A percentile compares a stretch with the other conserved stretches of the same genome.
phyloP scores from a whole-genome alignment of 202 grass and related monocot genomes.

The Cymbopogon flexuosus region DNA sequence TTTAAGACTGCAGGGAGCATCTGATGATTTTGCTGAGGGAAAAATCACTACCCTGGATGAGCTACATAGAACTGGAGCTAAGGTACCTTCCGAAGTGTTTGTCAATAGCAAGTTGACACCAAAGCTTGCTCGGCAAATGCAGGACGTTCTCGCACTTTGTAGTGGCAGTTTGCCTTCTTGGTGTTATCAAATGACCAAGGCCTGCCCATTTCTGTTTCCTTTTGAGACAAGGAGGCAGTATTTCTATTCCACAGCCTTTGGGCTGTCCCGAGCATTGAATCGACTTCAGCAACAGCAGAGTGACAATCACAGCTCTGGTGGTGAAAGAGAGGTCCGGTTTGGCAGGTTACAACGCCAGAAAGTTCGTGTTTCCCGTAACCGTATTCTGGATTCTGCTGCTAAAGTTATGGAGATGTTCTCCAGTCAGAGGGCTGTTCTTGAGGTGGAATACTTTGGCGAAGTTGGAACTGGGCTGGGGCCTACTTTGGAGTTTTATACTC shows the following conservation, averaged over 20 bases:
- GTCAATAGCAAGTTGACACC: constrained; percentile 58
- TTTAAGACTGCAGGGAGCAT: constrained; percentile 36
- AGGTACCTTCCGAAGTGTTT: constrained; percentile 50
- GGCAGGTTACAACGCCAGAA: constrained; percentile 47
- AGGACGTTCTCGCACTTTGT: constrained; percentile 58
- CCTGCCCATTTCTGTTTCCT: constrained; percentile 60
- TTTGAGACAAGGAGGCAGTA: constrained; percentile 65
- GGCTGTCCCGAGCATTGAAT: constrained; percentile 49
- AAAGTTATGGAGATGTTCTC: constrained; percentile 71
- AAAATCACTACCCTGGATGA: constrained; percentile 37
- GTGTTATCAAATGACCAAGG: constrained; percentile 54
- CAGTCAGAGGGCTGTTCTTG: constrained; percentile 57
- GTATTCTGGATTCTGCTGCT: constrained; percentile 57
- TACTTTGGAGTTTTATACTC: constrained; percentile 69
- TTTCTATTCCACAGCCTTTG: constrained; percentile 66
- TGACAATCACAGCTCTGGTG: constrained; percentile 36
- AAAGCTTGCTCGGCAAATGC: constrained; percentile 56
- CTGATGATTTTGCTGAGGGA: constrained; percentile 48
- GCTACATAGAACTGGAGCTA: constrained; percentile 31
- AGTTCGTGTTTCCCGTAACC: constrained; percentile 55
- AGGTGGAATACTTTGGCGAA: constrained; percentile 77
- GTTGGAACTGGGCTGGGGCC: constrained; percentile 75
- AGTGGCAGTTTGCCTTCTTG: constrained; percentile 57
- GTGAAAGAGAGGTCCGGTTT: constrained; percentile 50
- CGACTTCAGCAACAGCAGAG: constrained; percentile 63